Base-by-base conservation (phyloP, 768 basidiomycete species). In the Lactifluus hygrophoroides region DNA sequence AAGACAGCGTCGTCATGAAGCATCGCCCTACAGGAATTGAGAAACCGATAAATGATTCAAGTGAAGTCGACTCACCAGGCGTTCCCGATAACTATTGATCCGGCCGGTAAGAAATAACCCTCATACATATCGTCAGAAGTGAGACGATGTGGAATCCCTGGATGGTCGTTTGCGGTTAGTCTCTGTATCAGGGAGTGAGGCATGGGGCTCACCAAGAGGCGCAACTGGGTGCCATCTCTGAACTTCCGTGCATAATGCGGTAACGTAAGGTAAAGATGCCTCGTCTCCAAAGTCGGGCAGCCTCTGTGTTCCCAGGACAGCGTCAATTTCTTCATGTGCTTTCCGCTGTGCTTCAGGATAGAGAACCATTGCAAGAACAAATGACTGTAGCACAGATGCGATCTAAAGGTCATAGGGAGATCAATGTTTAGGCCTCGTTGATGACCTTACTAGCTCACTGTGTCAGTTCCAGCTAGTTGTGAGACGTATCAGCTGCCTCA, bases 291-390 rank as follows among this genome's bases (percentile, higher is more conserved):
- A 56, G 9, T 57, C 62, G 5, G 72, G 72, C 30, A 73, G 58
- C 9, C 68, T 62, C 44, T 65, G 65, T 3, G 56, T 21, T 16
- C 69, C 69, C 11, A 72, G 37, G 13, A 72, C 69, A 11, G 58
- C n/a, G 21, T 73, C 71, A 28, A 73, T 61, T 54, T 73, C 69
- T 13, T 59, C 63, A 25, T 70, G 71, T 0, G 71, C 71, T 34
- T 64, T 69, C 48, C 44, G 25, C 56, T 70, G 70, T 25, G 68
- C 60, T 7, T 67, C 67, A 10, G 70, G 71, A 48, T 67, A 65
- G 13, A 67, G 52, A n/a, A 65, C 67, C 68, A 72, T 70, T 17
- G 68, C 70, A 21, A 72, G 63, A 54, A 67, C 65, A 61, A 73
- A 71, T 8, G 66, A 65, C 50, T 64, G 53, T 23, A 71, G 61